A percentile compares a stretch with the other conserved stretches of the same genome.
Conservation (phyloP, 495 filamentous ascomycete species). For the Hypoxylon fragiforme region DNA sequence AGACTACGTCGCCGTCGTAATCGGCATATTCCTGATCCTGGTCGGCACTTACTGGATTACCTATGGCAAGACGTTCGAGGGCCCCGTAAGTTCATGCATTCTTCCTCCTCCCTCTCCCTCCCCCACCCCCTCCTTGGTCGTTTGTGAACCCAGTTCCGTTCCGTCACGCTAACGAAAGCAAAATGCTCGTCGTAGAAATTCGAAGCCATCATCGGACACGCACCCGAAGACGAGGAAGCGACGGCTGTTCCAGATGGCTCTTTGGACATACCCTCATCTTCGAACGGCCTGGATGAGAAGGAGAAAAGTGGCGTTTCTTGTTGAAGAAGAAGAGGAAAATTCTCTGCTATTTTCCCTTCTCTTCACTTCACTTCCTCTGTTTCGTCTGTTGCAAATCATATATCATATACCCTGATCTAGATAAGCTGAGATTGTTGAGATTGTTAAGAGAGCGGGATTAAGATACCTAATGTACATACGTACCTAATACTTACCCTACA, state of each 20-base stretch:
- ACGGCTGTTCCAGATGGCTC: neutral
- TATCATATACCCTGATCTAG: no score
- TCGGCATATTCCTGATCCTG: conserved; percentile 40
- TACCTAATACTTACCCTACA: no score
- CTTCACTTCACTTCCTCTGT: no score
- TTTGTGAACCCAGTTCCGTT: neutral
- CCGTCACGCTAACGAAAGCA: neutral
- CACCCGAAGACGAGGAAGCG: conserved; percentile 12
- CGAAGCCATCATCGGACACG: conserved; percentile 27
- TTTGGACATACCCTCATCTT: no score
- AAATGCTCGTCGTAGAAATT: conserved; percentile 12
- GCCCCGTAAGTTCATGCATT: conserved; percentile 33
- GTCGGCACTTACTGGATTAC: conserved; percentile 36
- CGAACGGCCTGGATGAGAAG: conserved; percentile 17
- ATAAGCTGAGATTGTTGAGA: no score
- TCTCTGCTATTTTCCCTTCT: no score
- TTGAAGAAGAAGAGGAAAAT: neutral
- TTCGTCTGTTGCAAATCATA: no score
- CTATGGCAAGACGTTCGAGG: conserved; percentile 36
- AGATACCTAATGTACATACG: no score
- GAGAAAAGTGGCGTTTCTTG: neutral
- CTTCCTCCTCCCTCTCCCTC: neutral
- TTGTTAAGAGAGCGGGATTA: no score
- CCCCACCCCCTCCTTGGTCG: neutral
- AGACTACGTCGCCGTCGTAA: conserved; percentile 42